Base-by-base conservation (phyloP, 768 basidiomycete species). In the Lentinula sp. region DNA sequence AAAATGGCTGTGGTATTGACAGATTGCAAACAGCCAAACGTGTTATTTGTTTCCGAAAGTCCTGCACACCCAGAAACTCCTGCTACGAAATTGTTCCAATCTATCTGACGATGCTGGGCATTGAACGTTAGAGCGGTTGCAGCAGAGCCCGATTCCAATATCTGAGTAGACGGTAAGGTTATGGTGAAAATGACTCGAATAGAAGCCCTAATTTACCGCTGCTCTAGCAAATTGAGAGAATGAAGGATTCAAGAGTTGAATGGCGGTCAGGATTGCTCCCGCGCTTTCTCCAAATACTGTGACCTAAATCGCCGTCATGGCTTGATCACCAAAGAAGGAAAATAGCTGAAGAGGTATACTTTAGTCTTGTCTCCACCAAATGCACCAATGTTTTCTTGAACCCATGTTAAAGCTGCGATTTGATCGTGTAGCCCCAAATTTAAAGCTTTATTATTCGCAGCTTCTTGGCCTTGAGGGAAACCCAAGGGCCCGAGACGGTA, bases 221-320 rank as follows among this genome's bases (percentile, higher is more conserved):
- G 63, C 67, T 62, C 65, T 40, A 39, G 61, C 66, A 4, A 66
- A 48, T 10, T 39, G 40, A 1, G 57, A 9, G 23, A 73, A 60
- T 21, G 57, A 49, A 1, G 13, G 68, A 57, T 2, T 77, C 78
- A 46, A 80, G 78, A 39, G 71, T 70, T 37, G 73, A 61, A 75
- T 79, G 80, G 52, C 70, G 70, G 9, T 64, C 64, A 70, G 69
- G 54, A 79, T 79, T 18, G 83, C 80, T 7, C 84, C 84, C 7
- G 84, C 84, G 43, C 78, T 80, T 62, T 84, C 76, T 16, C 84
- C 85, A 52, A 79, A 78, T 28, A 80, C 67, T 1, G 81, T 84
- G 1, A 85, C 81, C 74, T 80, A 56, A 1, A 23, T 13, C n/a
- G 11, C n/a, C 9, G 18, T 6, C 8, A 10, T 21, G 1, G n/a